Conservation (phyloP, 768 basidiomycete genomes). For the Lyophyllum atratum region DNA sequence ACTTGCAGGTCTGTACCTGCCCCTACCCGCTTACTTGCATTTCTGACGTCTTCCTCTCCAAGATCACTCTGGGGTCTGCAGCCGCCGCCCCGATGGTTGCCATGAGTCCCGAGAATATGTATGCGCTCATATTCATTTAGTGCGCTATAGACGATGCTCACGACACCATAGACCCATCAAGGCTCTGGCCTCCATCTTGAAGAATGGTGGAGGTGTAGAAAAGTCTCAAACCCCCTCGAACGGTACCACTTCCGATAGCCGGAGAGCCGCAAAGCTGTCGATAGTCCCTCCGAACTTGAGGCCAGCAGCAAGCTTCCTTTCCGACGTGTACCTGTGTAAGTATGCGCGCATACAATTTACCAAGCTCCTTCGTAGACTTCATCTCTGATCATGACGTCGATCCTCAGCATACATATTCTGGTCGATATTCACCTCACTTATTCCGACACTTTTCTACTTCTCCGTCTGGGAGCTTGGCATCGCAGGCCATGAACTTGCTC, state of each 20-base stretch:
- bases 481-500: conserved; percentile 77
- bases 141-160: neutral
- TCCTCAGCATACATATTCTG: conserved; percentile 73
- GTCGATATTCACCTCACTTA: conserved; percentile 80
- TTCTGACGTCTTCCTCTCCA: neutral
- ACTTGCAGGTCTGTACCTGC: conserved; percentile 48
- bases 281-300: conserved; percentile 17
- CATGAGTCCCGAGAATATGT: neutral
- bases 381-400: neutral
- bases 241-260: neutral
- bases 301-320: conserved; percentile 31
- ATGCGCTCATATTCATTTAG: neutral
- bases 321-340: conserved; percentile 62
- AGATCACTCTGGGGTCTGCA: conserved; percentile 30
- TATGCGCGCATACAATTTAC: neutral
- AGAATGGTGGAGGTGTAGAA: neutral
- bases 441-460: conserved; percentile 86
- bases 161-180: conserved; percentile 5
- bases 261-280: neutral
- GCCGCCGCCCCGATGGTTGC: neutral
- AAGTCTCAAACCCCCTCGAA: neutral
- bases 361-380: neutral
- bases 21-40: neutral
- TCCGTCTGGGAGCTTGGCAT: conserved; percentile 90
- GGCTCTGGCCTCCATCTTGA: neutral